A percentile compares a stretch with the other conserved stretches of the same genome.
These are phyloP conservation scores for Arabis hirsuta DNA, from an alignment of 345 rosid genomes.

Conservation along the genomic window DNA sequence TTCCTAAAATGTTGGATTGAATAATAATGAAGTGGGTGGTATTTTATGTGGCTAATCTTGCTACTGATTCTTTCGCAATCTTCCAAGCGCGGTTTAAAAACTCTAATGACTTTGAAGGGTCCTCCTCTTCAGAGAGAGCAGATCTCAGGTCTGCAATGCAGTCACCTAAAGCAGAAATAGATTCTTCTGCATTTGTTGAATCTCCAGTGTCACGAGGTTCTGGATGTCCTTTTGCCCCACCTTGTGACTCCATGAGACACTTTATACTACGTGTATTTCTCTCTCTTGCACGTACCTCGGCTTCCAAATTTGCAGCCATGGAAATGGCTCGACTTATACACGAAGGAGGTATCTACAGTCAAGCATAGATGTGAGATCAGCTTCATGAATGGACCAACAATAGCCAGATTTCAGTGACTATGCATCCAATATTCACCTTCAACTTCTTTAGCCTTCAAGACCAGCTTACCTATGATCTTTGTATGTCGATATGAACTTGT, in stretches of 20 bases:
- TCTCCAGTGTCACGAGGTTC: conserved; percentile 30
- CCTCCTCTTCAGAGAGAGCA: conserved; percentile 50
- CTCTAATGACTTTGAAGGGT: conserved; percentile 47
- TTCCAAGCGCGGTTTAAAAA: conserved; percentile 53
- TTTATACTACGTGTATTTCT: conserved; percentile 28
- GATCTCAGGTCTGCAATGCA: conserved; percentile 53
- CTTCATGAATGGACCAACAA: conserved; percentile 10
- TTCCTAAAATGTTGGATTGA: background rate
- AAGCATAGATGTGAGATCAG: conserved; percentile 26
- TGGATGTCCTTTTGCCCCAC: conserved; percentile 27
- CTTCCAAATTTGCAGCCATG: conserved; percentile 79
- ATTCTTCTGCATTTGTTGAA: conserved; percentile 39
- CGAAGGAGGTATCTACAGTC: conserved; percentile 69
- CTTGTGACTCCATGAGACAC: conserved; percentile 4
- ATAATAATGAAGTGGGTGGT: background rate
- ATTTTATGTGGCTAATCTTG: conserved; percentile 28
- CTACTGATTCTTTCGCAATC: conserved; percentile 51
- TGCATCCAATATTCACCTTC: background rate
- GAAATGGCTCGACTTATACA: conserved; percentile 65
- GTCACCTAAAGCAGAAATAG: conserved; percentile 40
- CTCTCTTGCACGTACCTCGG: conserved; percentile 52
- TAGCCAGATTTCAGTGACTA: background rate
- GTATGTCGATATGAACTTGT: background rate
- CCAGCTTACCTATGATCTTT: background rate
- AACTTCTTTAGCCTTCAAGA: background rate